These are phyloP conservation scores for Starmerella sirachaensis DNA, from an alignment of 805 yeast genomes.

Conservation along the genomic window DNA sequence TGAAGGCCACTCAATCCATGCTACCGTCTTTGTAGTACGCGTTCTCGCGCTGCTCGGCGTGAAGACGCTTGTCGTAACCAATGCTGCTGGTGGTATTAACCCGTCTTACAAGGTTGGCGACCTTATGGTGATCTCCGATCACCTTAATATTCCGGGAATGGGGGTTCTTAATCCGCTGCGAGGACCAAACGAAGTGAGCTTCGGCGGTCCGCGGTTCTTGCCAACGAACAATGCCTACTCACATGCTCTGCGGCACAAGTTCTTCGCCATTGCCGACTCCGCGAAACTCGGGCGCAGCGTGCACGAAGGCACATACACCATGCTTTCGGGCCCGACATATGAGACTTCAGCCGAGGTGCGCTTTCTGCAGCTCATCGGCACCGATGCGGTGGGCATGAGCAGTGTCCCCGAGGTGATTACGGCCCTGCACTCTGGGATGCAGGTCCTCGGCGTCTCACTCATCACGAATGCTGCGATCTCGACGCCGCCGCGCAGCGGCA, in stretches of 20 bases:
- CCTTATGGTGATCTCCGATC: constrained; percentile 81
- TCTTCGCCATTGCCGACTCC: constrained; percentile 43
- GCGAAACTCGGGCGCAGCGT: constrained; percentile 42
- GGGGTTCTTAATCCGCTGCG: constrained; percentile 78
- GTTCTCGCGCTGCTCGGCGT: constrained; percentile 56
- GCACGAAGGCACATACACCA: constrained; percentile 79
- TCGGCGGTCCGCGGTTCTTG: constrained; percentile 70
- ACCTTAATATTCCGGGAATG: constrained; percentile 80
- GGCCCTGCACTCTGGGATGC: constrained; percentile 78
- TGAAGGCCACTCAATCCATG: constrained; percentile 77
- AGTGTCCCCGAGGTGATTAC: constrained; percentile 93
- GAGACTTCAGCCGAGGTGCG: constrained; percentile 90
- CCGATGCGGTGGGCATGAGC: constrained; percentile 95
- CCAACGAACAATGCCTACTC: constrained; percentile 88
- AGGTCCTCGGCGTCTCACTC: constrained; percentile 71
- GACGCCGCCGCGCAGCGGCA: constrained; percentile 32
- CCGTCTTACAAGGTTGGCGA: constrained; percentile 64
- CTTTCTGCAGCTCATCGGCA: constrained; percentile 58
- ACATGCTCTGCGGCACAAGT: constrained; percentile 49
- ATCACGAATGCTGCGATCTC: constrained; percentile 75
- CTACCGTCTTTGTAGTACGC: constrained; percentile 77
- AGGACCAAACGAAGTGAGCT: constrained; percentile 69
- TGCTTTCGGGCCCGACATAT: constrained; percentile 86
- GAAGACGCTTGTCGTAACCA: constrained; percentile 62
- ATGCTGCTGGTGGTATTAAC: constrained; percentile 90